phyloP scores from a whole-genome alignment of 2,329 filamentous ascomycete genomes.

The Aspergillus luchuensis region DNA sequence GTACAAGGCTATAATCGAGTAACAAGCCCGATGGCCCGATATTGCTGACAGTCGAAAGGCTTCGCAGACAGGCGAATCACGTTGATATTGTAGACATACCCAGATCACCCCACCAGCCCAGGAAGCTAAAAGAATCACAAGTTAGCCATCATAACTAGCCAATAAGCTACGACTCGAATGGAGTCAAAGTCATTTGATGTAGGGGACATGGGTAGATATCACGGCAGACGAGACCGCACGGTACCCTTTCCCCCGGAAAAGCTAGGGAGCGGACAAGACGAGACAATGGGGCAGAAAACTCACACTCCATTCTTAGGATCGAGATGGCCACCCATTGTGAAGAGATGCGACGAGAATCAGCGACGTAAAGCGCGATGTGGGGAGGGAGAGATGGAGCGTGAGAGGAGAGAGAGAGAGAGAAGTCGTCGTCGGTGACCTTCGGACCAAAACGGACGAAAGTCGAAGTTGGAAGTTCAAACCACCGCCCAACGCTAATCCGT shows the following conservation, averaged over 20 bases:
- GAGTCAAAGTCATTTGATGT: background rate
- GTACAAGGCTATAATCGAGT: background rate
- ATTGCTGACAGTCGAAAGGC: background rate
- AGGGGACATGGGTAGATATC: background rate
- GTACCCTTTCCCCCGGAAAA: constrained; percentile 13
- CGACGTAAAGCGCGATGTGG: constrained; percentile 17
- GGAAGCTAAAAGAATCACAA: constrained; percentile 56
- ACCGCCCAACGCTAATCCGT: constrained; percentile 37
- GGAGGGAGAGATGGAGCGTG: constrained; percentile 17
- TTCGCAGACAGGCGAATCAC: constrained; percentile 4
- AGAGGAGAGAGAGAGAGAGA: constrained; percentile 13
- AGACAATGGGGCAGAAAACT: constrained; percentile 27
- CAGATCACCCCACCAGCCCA: constrained; percentile 73
- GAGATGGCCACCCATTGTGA: constrained; percentile 42
- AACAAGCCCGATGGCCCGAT: background rate
- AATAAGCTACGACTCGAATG: background rate
- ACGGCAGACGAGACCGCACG: constrained; percentile 9
- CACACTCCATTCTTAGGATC: constrained; percentile 50
- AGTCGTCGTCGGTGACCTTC: constrained; percentile 30
- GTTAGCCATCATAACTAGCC: constrained; percentile 26
- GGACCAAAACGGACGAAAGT: constrained; percentile 37
- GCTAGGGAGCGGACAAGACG: constrained; percentile 5
- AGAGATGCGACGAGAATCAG: constrained; percentile 18
- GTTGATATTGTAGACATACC: constrained; percentile 58
- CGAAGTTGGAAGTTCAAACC: constrained; percentile 21